phyloP scores from a whole-genome alignment of 2,329 filamentous ascomycete genomes.

The Paecilomyces sp. region DNA sequence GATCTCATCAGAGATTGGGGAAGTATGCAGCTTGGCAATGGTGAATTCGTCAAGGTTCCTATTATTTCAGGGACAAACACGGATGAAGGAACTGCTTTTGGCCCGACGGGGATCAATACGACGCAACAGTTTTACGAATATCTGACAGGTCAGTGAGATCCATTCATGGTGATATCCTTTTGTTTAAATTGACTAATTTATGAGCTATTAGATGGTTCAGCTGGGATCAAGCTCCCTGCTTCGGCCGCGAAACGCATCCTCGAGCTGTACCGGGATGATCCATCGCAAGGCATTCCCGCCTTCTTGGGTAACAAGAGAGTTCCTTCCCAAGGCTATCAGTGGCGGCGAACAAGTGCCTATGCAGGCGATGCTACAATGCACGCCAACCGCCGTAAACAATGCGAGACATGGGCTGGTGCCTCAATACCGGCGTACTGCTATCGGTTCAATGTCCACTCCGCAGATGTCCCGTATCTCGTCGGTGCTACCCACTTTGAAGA shows the following conservation, averaged over 20 bases:
- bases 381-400: slow-evolving; percentile 48
- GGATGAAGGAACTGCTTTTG: slow-evolving; percentile 58
- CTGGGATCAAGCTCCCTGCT: slow-evolving; percentile 15
- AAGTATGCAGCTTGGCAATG: slow-evolving; percentile 48
- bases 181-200: slow-evolving; percentile 6
- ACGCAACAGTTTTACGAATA: slow-evolving; percentile 44
- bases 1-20: slow-evolving; percentile 49
- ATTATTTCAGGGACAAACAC: slow-evolving; percentile 58
- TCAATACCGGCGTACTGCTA: slow-evolving; percentile 52
- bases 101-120: slow-evolving; percentile 47
- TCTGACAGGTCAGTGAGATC: slow-evolving; percentile 24
- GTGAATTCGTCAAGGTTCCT: slow-evolving; percentile 57
- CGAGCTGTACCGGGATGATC: slow-evolving; percentile 47
- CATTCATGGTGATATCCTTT: not conserved
- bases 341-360: slow-evolving; percentile 49
- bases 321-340: slow-evolving; percentile 39
- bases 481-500: slow-evolving; percentile 52
- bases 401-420: slow-evolving; percentile 44
- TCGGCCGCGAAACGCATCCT: slow-evolving; percentile 35
- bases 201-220: slow-evolving; percentile 11
- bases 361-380: slow-evolving; percentile 51
- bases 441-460: slow-evolving; percentile 51
- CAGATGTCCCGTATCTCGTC: slow-evolving; percentile 34
- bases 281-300: slow-evolving; percentile 43
- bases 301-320: slow-evolving; percentile 27